Percentiles rank a stretch among this genome's conserved stretches.
These are phyloP conservation scores for Annona cherimola DNA, from an alignment of 164 flowering plant species.

Conservation along the genomic window DNA sequence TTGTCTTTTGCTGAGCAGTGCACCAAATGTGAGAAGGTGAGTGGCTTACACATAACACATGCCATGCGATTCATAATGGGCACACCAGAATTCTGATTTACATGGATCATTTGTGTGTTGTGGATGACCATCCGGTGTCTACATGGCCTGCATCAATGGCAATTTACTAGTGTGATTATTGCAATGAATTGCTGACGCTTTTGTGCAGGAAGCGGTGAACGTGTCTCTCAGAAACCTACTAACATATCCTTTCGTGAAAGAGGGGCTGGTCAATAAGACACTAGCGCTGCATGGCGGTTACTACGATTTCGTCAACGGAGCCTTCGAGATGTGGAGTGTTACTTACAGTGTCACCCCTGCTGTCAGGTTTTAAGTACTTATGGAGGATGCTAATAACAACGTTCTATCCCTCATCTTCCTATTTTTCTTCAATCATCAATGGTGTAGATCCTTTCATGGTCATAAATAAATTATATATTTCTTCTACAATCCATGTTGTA, in stretches of 20 bases:
- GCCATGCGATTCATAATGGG: not conserved
- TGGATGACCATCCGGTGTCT: not conserved
- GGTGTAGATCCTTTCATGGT: not conserved
- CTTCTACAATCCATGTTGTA: too few species aligned
- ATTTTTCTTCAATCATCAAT: not conserved
- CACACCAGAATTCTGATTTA: not conserved
- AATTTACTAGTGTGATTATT: not conserved
- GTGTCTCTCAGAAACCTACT: constrained; percentile 73
- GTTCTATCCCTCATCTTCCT: not conserved
- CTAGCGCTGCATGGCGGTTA: constrained; percentile 81
- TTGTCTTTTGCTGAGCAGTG: constrained; percentile 42
- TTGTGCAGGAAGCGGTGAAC: constrained; percentile 89
- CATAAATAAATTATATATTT: not conserved
- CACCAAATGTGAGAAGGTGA: constrained; percentile 65
- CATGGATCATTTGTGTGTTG: not conserved
- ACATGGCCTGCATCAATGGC: not conserved
- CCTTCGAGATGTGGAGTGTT: constrained; percentile 75
- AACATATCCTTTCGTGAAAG: constrained; percentile 86
- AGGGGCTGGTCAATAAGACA: constrained; percentile 68
- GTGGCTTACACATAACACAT: not conserved
- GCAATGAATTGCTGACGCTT: not conserved
- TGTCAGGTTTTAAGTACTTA: constrained; percentile 19
- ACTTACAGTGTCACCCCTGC: constrained; percentile 49
- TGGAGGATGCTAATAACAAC: not conserved
- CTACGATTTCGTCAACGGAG: constrained; percentile 78